phyloP scores from a whole-genome alignment of 2,329 filamentous ascomycete genomes.

The Aspergillus proliferans region DNA sequence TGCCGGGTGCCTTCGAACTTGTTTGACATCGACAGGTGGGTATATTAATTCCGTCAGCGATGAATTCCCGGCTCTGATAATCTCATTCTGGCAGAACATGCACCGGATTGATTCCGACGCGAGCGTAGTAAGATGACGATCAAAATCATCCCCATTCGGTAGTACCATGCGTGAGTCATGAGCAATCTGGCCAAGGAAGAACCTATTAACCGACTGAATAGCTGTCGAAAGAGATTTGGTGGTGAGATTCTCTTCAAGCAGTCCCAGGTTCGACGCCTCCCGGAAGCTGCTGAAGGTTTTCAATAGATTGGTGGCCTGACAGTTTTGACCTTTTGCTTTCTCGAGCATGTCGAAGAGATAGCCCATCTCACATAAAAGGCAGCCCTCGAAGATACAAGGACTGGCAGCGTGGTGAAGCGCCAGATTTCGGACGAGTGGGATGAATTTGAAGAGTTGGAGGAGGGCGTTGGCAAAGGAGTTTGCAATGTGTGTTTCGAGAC shows the following conservation, averaged over 20 bases:
- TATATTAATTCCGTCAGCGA: constrained; percentile 85
- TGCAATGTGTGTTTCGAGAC: constrained; percentile 89
- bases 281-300: constrained; percentile 81
- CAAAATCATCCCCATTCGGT: constrained; percentile 58
- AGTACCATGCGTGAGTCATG: constrained; percentile 67
- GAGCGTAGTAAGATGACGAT: constrained; percentile 53
- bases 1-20: constrained; percentile 41
- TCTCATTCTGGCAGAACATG: constrained; percentile 81
- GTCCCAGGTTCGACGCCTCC: constrained; percentile 67
- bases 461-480: constrained; percentile 95
- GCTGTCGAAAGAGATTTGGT: constrained; percentile 69
- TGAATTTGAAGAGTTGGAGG: constrained; percentile 86
- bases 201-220: constrained; percentile 79
- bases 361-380: constrained; percentile 86
- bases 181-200: constrained; percentile 74
- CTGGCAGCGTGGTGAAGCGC: constrained; percentile 84
- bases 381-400: constrained; percentile 73
- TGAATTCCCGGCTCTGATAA: constrained; percentile 68
- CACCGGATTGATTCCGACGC: constrained; percentile 62
- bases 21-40: constrained; percentile 53
- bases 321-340: constrained; percentile 88
- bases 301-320: constrained; percentile 90
- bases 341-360: constrained; percentile 98
- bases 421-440: constrained; percentile 77
- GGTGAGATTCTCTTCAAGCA: constrained; percentile 77